phyloP scores from a whole-genome alignment of 768 basidiomycete species.

The Sporobolomyces pararoseus region DNA sequence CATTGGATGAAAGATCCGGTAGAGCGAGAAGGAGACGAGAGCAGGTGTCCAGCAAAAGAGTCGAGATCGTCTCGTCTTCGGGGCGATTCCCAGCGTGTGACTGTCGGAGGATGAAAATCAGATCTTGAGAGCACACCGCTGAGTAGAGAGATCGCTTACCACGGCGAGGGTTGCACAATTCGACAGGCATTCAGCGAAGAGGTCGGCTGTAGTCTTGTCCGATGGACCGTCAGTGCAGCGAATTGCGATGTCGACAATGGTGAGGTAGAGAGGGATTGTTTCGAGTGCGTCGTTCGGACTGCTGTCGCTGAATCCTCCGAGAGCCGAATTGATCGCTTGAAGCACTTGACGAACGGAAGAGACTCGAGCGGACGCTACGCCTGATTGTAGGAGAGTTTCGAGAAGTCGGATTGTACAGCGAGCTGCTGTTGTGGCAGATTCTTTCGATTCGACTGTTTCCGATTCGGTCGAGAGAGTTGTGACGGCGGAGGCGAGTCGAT shows the following conservation, averaged over 20 bases:
- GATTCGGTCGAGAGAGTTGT: neutral
- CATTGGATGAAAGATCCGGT: constrained; percentile 1
- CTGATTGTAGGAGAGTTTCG: constrained; percentile 30
- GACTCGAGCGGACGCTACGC: neutral
- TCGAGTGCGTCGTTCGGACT: neutral
- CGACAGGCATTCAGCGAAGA: constrained; percentile 26
- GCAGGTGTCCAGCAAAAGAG: constrained; percentile 29
- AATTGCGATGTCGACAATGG: constrained; percentile 17
- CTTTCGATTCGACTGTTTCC: neutral
- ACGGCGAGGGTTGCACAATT: constrained; percentile 2
- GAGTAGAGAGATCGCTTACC: too few species aligned
- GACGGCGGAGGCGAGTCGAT: constrained; percentile 24
- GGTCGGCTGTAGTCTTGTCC: constrained; percentile 12
- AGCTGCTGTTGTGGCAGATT: constrained; percentile 12
- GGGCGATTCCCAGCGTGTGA: neutral
- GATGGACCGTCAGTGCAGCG: constrained; percentile 17
- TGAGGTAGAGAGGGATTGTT: neutral
- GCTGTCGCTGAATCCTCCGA: neutral
- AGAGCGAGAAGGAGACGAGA: constrained; percentile 31
- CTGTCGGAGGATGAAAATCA: neutral
- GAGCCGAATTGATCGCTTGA: constrained; percentile 10
- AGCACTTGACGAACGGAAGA: constrained; percentile 19
- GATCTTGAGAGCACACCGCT: too few species aligned
- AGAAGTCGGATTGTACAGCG: constrained; percentile 35
- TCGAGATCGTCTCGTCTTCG: neutral